Evolutionary conservation across 2,329 filamentous ascomycete species (phyloP), one percentile per base, ranked within the genome.

Genomic region (Fusarium tupiense): DNA sequence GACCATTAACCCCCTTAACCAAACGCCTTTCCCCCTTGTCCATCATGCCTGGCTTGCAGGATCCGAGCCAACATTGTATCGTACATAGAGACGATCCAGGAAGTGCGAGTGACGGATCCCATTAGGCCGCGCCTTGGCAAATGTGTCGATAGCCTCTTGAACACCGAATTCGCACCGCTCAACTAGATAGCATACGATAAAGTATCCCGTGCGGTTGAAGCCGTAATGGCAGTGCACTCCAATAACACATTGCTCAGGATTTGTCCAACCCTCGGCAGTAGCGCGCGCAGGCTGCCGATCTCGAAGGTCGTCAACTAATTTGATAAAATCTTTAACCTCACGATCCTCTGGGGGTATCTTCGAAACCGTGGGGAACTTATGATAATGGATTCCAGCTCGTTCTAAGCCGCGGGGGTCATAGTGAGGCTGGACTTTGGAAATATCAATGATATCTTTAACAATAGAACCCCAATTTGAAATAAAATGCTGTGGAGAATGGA

Each of bases 211-310:
- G 29, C 95, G 90, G 81, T 98, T 98, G 84, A 97, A 98, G 1
- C 96, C 96, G 77, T 98, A 98, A 79, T 98, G 96, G 78, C 96
- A 98, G 81, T 98, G 96, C 0, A 98, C 94, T 6, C 92, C 95
- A 59, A 98, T 89, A 54, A 92, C 84, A n/a, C 78, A 80, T 47
- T 79, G 68, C 13, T 77, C 77, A 2, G 85, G 83, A 3, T 84
- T 77, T 11, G 83, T 80, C 75, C 81, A 85, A 6, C 85, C 83
- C 26, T 83, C 85, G 64, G 81, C 84, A 6, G 41, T 59, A 13
- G 79, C 78, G 41, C 80, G 80, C 64, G 81, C 77, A 5, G 65
- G 50, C 68, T 92, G 90, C 50, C 88, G 86, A 35, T 84, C 84
- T 47, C 91, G 86, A 31, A 94, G 83, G 37, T 86, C 85, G 74